Evolutionary conservation across 2,329 filamentous ascomycete genomes (phyloP), one percentile per base, ranked within the genome.

Genomic region (Microdochium paspali): DNA sequence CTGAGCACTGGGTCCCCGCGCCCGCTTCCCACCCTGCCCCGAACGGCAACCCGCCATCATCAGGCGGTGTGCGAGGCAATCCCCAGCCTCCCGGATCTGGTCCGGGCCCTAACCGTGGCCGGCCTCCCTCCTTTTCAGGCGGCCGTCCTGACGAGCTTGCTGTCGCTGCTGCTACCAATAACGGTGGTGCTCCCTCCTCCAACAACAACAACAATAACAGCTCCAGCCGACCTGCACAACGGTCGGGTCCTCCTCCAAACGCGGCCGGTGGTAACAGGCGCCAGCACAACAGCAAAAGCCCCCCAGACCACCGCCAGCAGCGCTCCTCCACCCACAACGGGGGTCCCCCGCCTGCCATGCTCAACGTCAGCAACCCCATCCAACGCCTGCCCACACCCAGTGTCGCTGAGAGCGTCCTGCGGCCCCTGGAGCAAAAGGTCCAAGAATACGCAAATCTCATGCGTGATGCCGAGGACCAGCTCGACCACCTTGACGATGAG

Each of bases 361-460:
- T 40, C 35, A 40, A 40, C 18, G 18, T 10, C 12, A 15, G 18
- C 35, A 40, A 40, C 35, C 18, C 54, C 42, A 68, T 72, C 57
- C 61, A 61, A 51, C 68, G 69, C n/a, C 60, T 72, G 48, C 65
- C 70, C 51, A 70, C 66, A 50, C 69, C 69, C 18, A 68, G 63
- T 56, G 64, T 72, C 45, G 56, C 63, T 46, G 62, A 67, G 50
- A 68, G 61, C 53, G 69, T 72, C 48, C 65, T 72, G 28, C 66
- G 68, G 50, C 69, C 69, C 4, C 67, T 72, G 0, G 66, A 70
- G 50, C 61, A 63, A 46, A 72, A 72, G 58, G 66, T 72, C 39
- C 58, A 60, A 44, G 68, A 72, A 61, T 72, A 72, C 58, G 58
- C 64, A 13, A 57, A 53, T 40, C 56, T 68, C 40, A 72, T 72